Base-by-base conservation (phyloP, 257 asterid species). In the Solanum clarkiae region DNA sequence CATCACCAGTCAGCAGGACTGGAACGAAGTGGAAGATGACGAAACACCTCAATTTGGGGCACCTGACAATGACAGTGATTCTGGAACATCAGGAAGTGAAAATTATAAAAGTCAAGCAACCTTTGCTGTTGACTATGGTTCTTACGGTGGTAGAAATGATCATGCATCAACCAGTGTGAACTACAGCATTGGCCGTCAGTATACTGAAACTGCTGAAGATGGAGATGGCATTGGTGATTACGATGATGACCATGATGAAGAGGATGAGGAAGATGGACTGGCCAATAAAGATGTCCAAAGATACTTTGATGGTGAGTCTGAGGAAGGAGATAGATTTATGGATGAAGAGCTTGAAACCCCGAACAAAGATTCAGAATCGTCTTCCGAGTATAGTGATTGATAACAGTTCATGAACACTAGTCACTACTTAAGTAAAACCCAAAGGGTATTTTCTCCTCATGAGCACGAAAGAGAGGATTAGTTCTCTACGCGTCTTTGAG, bases 321-420 rank as follows among this genome's bases (percentile, higher is more conserved):
- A 87, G 32, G 94, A 92, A 51, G 91, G 84, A 63, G 86, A 89
- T 84, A 88, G 80, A 17, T 83, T 89, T 15, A 65, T 55, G 1
- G 91, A 89, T 26, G 85, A 26, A 74, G 95, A 81, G 80, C 88
- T 40, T 70, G 85, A 86, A 75, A 89, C 85, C 84, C 65, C 69
- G 29, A 87, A 86, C 80, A 55, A 87, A 86, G 93, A 89, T 83
- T 86, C 89, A 18, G 92, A 85, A 22, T 88, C 90, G 42, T 92
- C 95, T 5, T 92, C 95, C 63, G 96, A 90, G 63, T 94, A 91
- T 82, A 93, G 95, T 87, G 92, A 91, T 72, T 94, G 91, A 62
- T 9, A 29, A 59, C 26, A 45, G 83, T 72, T 84, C 32, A 26
- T 51, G 63, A 51, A 26, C 62, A 24, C 16, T 77, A 4, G 63